Evolutionary conservation across 2,329 filamentous ascomycete species (phyloP), one percentile per base, ranked within the genome.

Genomic region (Fusarium poae): DNA sequence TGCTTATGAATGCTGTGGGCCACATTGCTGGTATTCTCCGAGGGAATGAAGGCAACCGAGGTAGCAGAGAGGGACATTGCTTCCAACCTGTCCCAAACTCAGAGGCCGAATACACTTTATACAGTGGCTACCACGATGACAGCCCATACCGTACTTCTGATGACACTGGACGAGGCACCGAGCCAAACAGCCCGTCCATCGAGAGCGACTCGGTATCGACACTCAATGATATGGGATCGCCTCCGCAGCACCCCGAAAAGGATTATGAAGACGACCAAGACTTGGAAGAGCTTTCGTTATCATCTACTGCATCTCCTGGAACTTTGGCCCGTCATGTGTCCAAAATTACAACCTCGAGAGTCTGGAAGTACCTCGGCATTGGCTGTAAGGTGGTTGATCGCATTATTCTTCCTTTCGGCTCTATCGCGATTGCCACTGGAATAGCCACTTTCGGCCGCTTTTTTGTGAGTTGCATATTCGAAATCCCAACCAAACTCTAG

Each of bases 401-500:
- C 51, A 84, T 90, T 3, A 91, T 97, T 63, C 81, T 97, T 34
- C 85, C 93, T 1, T 84, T 97, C 39, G 93, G 92, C 3, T 97
- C 94, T 72, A 81, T 92, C 43, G 86, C 89, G 1, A 79, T 97
- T 18, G 82, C 86, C 21, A 91, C 89, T 6, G 95, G 95, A 7
- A 86, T 91, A 35, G 86, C 92, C 30, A 89, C 93, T 0, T 94
- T 92, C 75, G 92, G 89, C 27, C 92, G 94, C 29, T 91, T 97
- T 69, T 96, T 96, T 78, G 92, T 94, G 85, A 86, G 92, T 76
- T 32, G 10, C 23, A 27, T n/a, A 16, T 23, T 12, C 20, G 11
- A 37, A 8, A 29, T 5, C 10, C 20, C 42, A 32, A 18, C 13
- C 20, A 13, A 27, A 42, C 16, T 18, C 15, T 18, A 18, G 16